These are phyloP conservation scores for Kodamaea hsintzibuensis DNA, from an alignment of 805 yeast species.

Conservation along the genomic window DNA sequence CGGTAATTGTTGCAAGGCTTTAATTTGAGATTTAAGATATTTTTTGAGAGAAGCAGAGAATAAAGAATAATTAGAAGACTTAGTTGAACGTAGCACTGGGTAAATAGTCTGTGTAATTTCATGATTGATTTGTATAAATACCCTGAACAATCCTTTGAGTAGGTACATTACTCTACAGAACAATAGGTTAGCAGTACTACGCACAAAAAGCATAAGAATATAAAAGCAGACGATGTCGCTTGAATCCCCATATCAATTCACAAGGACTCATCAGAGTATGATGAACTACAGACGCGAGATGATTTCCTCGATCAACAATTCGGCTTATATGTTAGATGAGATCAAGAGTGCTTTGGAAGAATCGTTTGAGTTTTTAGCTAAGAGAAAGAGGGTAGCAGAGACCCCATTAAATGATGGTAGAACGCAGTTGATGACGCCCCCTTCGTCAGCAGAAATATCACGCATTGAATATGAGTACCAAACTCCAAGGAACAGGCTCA, in stretches of 20 bases:
- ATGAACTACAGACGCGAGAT: conserved; percentile 4
- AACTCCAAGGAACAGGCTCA: background rate
- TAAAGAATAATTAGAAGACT: background rate
- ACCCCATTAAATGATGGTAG: background rate
- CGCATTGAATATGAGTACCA: background rate
- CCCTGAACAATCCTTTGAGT: background rate
- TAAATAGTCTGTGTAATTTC: background rate
- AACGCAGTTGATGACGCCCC: background rate
- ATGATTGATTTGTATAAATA: background rate
- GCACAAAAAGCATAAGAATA: background rate
- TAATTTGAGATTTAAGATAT: conserved; percentile 1
- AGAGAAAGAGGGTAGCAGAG: background rate
- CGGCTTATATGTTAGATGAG: background rate
- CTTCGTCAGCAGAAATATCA: background rate
- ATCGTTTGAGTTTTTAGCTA: background rate
- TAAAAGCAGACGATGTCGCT: background rate
- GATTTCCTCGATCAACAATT: background rate
- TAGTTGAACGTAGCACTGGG: conserved; percentile 1
- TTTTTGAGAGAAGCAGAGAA: background rate
- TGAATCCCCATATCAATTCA: background rate
- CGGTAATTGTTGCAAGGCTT: background rate
- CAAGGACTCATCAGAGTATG: background rate
- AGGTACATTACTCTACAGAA: no score
- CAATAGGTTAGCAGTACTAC: background rate
- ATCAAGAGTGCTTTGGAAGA: background rate